Evolutionary conservation across 257 asterid genomes (phyloP).

Genomic region (Echium plantagineum): DNA sequence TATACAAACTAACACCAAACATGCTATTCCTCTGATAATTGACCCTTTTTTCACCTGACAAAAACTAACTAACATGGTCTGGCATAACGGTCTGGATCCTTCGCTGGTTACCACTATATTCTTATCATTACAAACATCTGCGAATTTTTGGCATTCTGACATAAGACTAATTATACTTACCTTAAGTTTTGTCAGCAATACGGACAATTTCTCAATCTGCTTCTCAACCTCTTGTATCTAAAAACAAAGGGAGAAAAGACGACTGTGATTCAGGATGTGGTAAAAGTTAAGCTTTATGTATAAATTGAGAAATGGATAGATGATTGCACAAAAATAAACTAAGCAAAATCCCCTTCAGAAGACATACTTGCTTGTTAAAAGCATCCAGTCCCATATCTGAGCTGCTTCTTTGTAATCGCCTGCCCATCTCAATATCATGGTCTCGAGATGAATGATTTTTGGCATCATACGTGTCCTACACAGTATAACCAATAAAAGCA

Average conservation of each 20-base stretch:
- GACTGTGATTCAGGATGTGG: neutral
- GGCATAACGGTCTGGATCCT: too few relatives aligned
- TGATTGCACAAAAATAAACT: neutral
- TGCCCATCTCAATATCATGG: conserved; percentile 68
- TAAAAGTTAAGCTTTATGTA: neutral
- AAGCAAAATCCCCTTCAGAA: neutral
- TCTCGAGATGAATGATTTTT: conserved; percentile 31
- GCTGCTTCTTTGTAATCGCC: conserved; percentile 38
- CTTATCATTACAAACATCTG: too few relatives aligned
- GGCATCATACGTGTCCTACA: conserved; percentile 53
- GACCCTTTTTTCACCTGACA: too few relatives aligned
- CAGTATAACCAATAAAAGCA: conserved; percentile 3
- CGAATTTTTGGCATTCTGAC: neutral
- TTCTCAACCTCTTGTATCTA: conserved; percentile 72
- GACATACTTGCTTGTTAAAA: conserved; percentile 56
- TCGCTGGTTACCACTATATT: too few relatives aligned
- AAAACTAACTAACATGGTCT: too few relatives aligned
- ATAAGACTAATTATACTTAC: conserved; percentile 17
- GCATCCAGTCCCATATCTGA: conserved; percentile 65
- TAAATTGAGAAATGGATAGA: neutral
- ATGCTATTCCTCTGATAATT: too few relatives aligned
- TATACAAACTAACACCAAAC: too few relatives aligned
- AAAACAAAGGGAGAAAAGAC: conserved; percentile 1
- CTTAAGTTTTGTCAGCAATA: conserved; percentile 52
- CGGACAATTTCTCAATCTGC: conserved; percentile 57